phyloP scores from a whole-genome alignment of 805 yeast genomes.

The Ogataea neopini region DNA sequence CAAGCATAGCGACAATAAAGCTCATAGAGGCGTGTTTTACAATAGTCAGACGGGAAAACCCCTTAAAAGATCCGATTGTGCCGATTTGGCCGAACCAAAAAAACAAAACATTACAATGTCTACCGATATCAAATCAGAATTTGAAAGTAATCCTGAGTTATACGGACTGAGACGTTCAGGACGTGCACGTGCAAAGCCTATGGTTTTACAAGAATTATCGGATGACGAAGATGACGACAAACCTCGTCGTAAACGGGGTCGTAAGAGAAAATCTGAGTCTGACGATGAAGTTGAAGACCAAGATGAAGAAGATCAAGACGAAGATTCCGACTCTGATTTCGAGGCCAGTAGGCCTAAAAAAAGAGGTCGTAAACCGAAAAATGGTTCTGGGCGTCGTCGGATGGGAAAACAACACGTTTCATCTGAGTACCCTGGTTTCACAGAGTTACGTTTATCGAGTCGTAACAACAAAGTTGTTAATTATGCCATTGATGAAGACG shows the following conservation, averaged over 20 bases:
- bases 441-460: slow-evolving; percentile 75
- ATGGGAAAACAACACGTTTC: slow-evolving; percentile 15
- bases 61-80: neutral
- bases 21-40: neutral
- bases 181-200: slow-evolving; percentile 50
- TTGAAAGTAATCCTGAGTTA: slow-evolving; percentile 72
- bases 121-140: slow-evolving; percentile 40
- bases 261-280: slow-evolving; percentile 24
- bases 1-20: neutral
- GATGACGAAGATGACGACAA: slow-evolving; percentile 24
- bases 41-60: too few species aligned
- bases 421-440: slow-evolving; percentile 26
- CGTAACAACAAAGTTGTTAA: slow-evolving; percentile 73
- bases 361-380: slow-evolving; percentile 2
- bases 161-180: slow-evolving; percentile 80
- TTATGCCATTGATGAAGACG: slow-evolving; percentile 66
- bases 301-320: slow-evolving; percentile 30
- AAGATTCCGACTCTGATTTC: slow-evolving; percentile 37
- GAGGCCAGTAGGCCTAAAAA: slow-evolving; percentile 12
- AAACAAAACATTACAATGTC: slow-evolving; percentile 2
- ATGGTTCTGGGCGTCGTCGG: neutral
- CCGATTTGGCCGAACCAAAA: neutral
- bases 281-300: slow-evolving; percentile 29
- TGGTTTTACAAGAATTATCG: slow-evolving; percentile 28
- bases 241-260: slow-evolving; percentile 20